These are phyloP conservation scores for Calonectria honghensis DNA, from an alignment of 2,329 filamentous ascomycete genomes.

Conservation along the genomic window DNA sequence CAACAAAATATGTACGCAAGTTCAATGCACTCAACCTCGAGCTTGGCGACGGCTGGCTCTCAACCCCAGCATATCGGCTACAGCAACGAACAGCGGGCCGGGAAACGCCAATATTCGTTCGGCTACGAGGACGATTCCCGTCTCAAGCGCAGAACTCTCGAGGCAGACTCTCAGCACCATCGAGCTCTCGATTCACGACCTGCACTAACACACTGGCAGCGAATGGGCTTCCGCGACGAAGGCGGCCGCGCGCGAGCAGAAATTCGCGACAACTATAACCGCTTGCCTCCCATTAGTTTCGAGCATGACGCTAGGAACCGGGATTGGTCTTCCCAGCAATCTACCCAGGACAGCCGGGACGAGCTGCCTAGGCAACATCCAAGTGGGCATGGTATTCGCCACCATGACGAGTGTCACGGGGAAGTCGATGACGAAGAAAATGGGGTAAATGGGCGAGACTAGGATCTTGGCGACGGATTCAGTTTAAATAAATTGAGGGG, in stretches of 20 bases:
- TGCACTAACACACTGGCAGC: constrained; percentile 28
- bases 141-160: constrained; percentile 26
- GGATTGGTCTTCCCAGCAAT: background rate
- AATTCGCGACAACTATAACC: constrained; percentile 2
- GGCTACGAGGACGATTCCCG: constrained; percentile 25
- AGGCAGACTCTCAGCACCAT: background rate
- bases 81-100: background rate
- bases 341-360: background rate
- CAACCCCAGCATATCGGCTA: background rate
- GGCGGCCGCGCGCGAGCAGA: background rate
- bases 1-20: background rate
- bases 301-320: background rate
- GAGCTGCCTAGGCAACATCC: background rate
- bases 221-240: constrained; percentile 37
- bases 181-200: background rate
- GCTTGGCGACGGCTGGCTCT: background rate
- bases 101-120: constrained; percentile 11
- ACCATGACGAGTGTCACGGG: background rate
- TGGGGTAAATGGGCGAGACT: background rate
- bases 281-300: constrained; percentile 11
- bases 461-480: background rate
- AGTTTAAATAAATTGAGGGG: background rate
- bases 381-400: background rate
- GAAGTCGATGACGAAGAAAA: background rate
- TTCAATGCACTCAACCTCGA: background rate